Evolutionary conservation across 805 yeast genomes (phyloP).

Genomic region (Lachancea cidri): DNA sequence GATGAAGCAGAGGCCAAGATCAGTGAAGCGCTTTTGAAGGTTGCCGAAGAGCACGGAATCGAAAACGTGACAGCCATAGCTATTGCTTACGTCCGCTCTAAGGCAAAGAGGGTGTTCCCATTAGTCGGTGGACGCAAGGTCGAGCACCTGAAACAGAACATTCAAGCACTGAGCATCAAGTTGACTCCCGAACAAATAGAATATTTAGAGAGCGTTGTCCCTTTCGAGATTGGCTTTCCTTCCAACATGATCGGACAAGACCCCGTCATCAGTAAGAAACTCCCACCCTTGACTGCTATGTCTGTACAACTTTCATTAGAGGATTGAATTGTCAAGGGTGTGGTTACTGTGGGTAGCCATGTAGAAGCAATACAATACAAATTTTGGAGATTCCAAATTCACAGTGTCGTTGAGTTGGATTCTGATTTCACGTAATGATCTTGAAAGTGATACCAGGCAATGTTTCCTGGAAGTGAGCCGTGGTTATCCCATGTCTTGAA

Average conservation of each 20-base stretch:
- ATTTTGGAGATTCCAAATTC: too few species aligned
- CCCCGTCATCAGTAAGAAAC: conserved; percentile 7
- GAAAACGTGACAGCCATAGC: conserved; percentile 16
- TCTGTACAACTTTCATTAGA: conserved; percentile 6
- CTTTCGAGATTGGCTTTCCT: conserved; percentile 19
- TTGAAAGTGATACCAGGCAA: too few species aligned
- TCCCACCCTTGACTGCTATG: conserved; percentile 4
- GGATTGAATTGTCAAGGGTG: neutral
- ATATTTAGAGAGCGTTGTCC: conserved; percentile 12
- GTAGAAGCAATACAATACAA: too few species aligned
- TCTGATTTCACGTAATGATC: too few species aligned
- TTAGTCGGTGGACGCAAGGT: conserved; percentile 20
- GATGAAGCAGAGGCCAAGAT: conserved; percentile 13
- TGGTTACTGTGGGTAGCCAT: too few species aligned
- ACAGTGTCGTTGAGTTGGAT: too few species aligned
- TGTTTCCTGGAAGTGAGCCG: too few species aligned
- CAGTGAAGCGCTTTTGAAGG: conserved; percentile 15
- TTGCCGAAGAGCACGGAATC: conserved; percentile 14
- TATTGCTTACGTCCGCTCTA: conserved; percentile 19
- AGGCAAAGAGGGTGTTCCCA: conserved; percentile 20
- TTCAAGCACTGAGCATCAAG: conserved; percentile 14
- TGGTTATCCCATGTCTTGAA: too few species aligned
- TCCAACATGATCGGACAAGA: conserved; percentile 14
- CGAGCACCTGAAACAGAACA: conserved; percentile 18
- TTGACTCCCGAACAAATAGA: conserved; percentile 14